phyloP scores from a whole-genome alignment of 2,329 filamentous ascomycete species.

The Dendryphion nanum region DNA sequence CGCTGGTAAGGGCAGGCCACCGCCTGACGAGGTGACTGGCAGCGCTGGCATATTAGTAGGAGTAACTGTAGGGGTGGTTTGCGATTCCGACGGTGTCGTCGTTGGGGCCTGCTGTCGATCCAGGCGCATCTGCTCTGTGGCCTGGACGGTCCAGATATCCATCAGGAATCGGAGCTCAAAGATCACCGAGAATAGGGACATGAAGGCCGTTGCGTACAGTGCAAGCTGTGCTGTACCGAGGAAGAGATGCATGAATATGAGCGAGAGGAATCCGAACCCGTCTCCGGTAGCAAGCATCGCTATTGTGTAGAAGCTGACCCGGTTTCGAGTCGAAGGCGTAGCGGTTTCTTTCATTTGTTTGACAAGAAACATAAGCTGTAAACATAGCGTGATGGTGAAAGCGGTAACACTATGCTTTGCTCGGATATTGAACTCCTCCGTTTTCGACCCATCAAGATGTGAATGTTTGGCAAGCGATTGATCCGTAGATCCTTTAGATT shows the following conservation, averaged over 20 bases:
- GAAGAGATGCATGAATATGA: slow-evolving; percentile 53
- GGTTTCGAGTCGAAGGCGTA: slow-evolving; percentile 63
- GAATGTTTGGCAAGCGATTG: slow-evolving; percentile 50
- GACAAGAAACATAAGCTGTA: slow-evolving; percentile 57
- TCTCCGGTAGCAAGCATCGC: slow-evolving; percentile 62
- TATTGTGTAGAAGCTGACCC: slow-evolving; percentile 64
- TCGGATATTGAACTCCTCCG: slow-evolving; percentile 54
- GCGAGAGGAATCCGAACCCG: slow-evolving; percentile 56
- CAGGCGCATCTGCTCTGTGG: slow-evolving; percentile 45
- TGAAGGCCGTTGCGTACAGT: slow-evolving; percentile 56
- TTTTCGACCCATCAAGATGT: slow-evolving; percentile 58
- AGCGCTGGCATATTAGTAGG: slow-evolving; percentile 16
- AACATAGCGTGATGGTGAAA: slow-evolving; percentile 49
- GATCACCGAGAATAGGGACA: slow-evolving; percentile 60
- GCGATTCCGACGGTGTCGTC: slow-evolving; percentile 17
- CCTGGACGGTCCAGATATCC: slow-evolving; percentile 66
- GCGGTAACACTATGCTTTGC: slow-evolving; percentile 54
- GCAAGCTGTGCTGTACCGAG: slow-evolving; percentile 55
- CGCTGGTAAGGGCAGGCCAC: slow-evolving; percentile 50
- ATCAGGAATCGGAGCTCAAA: slow-evolving; percentile 65
- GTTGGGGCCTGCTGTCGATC: slow-evolving; percentile 44
- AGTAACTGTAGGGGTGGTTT: slow-evolving; percentile 14
- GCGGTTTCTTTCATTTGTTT: slow-evolving; percentile 64
- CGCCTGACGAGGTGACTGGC: slow-evolving; percentile 28
- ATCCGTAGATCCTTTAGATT: slow-evolving; percentile 59